Evolutionary conservation across 148 eudicot genomes (phyloP).

Genomic region (Rhododendron vialii): DNA sequence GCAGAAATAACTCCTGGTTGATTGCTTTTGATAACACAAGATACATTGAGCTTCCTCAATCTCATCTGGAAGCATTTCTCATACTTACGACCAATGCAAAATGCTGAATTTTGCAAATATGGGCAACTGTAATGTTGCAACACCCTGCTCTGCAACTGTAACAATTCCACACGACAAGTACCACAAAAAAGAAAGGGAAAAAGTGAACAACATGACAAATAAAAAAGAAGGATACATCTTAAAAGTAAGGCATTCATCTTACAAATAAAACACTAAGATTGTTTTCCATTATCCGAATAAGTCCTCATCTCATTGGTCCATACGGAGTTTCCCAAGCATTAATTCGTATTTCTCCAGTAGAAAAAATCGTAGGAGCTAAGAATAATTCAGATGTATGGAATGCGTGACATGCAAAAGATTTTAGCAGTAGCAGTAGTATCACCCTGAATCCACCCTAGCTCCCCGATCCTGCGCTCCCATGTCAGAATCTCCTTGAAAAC

Average conservation of each 20-base stretch:
- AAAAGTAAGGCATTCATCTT: background rate
- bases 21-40: conserved; percentile 19
- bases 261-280: background rate
- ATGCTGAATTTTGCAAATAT: conserved; percentile 20
- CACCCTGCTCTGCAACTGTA: conserved; percentile 45
- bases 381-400: background rate
- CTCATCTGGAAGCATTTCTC: conserved; percentile 32
- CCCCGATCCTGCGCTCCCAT: background rate
- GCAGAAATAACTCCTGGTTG: conserved; percentile 26
- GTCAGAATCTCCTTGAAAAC: background rate
- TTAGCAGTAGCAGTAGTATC: background rate
- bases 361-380: background rate
- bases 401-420: background rate
- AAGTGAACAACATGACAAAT: background rate
- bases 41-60: conserved; percentile 30
- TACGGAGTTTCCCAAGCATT: background rate
- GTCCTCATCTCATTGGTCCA: background rate
- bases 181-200: background rate
- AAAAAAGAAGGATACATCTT: background rate
- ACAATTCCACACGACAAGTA: background rate
- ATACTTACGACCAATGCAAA: conserved; percentile 17
- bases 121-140: conserved; percentile 23
- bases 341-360: background rate
- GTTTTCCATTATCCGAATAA: background rate
- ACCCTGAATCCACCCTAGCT: background rate